These are phyloP conservation scores for Aspergillus bertholletiae DNA, from an alignment of 495 filamentous ascomycete species.

Conservation along the genomic window DNA sequence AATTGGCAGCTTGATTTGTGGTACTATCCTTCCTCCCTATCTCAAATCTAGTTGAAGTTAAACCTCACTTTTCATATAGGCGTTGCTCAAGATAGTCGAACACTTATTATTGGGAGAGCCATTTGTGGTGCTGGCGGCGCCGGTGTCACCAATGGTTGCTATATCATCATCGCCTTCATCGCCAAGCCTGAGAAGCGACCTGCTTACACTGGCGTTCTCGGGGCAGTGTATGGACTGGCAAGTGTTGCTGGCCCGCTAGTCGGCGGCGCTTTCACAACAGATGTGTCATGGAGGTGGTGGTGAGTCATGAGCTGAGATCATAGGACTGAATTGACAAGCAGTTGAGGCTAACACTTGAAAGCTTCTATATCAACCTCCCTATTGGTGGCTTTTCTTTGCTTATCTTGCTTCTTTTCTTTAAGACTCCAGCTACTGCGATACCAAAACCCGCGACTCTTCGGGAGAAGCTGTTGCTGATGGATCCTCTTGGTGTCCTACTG, in stretches of 20 bases:
- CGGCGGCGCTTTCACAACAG: conserved; percentile 43
- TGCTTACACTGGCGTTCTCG: conserved; percentile 35
- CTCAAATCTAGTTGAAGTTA: too few relatives aligned
- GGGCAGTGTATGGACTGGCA: conserved; percentile 34
- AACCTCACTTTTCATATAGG: too few relatives aligned
- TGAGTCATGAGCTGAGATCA: conserved; percentile 18
- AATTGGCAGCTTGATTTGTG: too few relatives aligned
- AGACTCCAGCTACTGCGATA: conserved; percentile 21
- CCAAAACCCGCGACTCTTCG: conserved; percentile 13
- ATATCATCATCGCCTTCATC: conserved; percentile 32
- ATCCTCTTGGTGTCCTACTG: conserved; percentile 22
- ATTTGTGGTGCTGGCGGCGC: conserved; percentile 28
- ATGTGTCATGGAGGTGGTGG: conserved; percentile 48
- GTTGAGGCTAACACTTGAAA: conserved; percentile 2
- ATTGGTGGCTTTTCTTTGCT: conserved; percentile 40
- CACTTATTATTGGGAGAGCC: too few relatives aligned
- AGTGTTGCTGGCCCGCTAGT: conserved; percentile 44
- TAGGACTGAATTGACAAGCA: background rate
- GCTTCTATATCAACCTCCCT: conserved; percentile 54
- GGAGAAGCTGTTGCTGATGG: conserved; percentile 31
- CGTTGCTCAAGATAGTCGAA: too few relatives aligned
- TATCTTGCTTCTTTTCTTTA: conserved; percentile 40
- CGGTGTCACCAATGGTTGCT: conserved; percentile 22
- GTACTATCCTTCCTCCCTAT: too few relatives aligned
- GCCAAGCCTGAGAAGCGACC: conserved; percentile 30